Conservation (phyloP, 1,139 yeast species). For the Lodderomyces theae region DNA sequence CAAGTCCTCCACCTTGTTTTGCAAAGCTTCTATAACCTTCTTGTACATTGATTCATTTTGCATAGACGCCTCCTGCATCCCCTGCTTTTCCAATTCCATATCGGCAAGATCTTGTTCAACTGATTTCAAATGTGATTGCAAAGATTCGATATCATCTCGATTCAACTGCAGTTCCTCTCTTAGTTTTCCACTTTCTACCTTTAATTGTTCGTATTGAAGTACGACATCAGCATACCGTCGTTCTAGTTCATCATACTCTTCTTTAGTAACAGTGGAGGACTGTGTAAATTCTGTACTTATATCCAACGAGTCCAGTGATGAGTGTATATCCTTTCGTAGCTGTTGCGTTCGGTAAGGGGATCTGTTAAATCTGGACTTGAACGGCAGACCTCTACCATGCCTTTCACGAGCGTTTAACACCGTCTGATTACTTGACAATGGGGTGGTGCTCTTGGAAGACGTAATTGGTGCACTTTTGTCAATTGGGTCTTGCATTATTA, state of each 20-base stretch:
- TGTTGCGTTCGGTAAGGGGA: not conserved
- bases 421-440: constrained; percentile 7
- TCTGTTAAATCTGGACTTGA: not conserved
- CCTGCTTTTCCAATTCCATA: constrained; percentile 22
- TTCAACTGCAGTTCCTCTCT: constrained; percentile 24
- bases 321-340: not conserved
- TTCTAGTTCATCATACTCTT: constrained; percentile 20
- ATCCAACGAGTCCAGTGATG: not conserved
- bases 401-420: not conserved
- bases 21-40: constrained; percentile 31
- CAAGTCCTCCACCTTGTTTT: constrained; percentile 26
- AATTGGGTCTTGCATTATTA: constrained; percentile 7
- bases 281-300: not conserved
- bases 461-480: not conserved
- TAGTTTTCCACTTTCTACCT: constrained; percentile 22
- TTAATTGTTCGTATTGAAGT: constrained; percentile 20
- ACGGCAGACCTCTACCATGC: not conserved
- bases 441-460: not conserved
- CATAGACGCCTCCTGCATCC: constrained; percentile 27
- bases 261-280: constrained; percentile 3
- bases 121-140: constrained; percentile 18
- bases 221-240: constrained; percentile 29
- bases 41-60: constrained; percentile 33
- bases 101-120: constrained; percentile 23
- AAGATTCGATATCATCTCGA: constrained; percentile 19